Percentiles rank a stretch among this genome's conserved stretches.
phyloP scores from a whole-genome alignment of 306 rosid genomes.

The Myrica gale region DNA sequence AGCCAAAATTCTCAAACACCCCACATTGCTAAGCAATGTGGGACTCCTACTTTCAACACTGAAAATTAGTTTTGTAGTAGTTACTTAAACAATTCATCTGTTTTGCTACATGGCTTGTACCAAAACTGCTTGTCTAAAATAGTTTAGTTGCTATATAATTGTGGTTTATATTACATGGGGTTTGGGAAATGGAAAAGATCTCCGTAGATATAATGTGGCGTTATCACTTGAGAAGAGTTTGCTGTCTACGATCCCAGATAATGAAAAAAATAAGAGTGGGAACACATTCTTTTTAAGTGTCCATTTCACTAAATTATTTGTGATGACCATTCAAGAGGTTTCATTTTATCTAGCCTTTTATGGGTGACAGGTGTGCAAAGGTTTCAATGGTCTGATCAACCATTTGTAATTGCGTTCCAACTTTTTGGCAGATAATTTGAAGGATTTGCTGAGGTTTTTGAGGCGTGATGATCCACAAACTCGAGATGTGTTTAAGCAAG shows the following conservation, averaged over 20 bases:
- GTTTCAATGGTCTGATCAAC: not conserved
- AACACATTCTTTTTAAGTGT: not conserved
- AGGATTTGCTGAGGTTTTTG: conserved; percentile 87
- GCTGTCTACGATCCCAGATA: not conserved
- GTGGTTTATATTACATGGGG: not conserved
- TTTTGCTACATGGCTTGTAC: not conserved
- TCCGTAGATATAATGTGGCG: not conserved
- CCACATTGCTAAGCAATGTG: no score
- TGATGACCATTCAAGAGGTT: not conserved
- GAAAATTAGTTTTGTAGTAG: not conserved
- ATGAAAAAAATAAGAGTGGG: not conserved
- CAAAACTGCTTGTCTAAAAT: not conserved
- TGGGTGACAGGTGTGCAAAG: not conserved
- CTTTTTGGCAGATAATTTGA: conserved; percentile 63
- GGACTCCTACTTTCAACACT: no score
- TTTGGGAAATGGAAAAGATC: not conserved
- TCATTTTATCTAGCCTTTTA: not conserved
- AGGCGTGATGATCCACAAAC: conserved; percentile 86
- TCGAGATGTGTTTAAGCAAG: conserved; percentile 84
- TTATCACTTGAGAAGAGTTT: not conserved
- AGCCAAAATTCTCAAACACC: no score
- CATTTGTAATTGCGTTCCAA: not conserved
- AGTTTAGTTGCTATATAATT: not conserved
- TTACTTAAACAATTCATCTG: not conserved
- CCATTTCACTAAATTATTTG: not conserved